Conservation (phyloP, 176 grass and related monocot genomes). For the Miscanthus lutarioriparius region DNA sequence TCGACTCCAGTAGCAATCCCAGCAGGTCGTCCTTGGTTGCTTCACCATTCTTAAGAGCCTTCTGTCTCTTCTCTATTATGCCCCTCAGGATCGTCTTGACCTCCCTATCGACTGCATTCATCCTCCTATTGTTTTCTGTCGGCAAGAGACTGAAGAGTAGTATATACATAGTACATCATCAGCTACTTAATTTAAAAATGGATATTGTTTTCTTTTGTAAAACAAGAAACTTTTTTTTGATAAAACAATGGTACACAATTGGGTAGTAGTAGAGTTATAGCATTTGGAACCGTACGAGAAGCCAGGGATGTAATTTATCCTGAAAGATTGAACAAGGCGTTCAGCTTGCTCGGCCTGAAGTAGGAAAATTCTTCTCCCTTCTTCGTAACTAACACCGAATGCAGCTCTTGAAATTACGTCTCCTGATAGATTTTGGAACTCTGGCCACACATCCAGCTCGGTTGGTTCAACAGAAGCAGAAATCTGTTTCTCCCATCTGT, state of each 20-base stretch:
- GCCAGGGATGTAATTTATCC: constrained; percentile 49
- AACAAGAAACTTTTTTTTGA: neutral
- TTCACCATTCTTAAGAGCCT: constrained; percentile 23
- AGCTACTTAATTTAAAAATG: neutral
- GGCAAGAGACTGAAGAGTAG: constrained; percentile 11
- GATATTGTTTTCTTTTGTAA: neutral
- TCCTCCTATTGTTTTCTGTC: constrained; percentile 51
- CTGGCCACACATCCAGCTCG: constrained; percentile 69
- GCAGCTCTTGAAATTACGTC: constrained; percentile 72
- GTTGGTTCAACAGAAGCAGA: neutral
- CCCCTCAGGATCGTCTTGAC: constrained; percentile 38
- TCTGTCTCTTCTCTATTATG: constrained; percentile 61
- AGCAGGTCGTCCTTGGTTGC: constrained; percentile 51
- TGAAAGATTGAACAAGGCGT: neutral
- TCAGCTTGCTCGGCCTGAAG: constrained; percentile 57
- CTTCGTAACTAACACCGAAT: constrained; percentile 64
- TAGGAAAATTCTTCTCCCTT: constrained; percentile 65
- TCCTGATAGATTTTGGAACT: constrained; percentile 57
- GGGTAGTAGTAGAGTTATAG: neutral
- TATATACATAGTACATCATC: neutral
- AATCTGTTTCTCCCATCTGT: constrained; percentile 42
- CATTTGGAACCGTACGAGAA: constrained; percentile 36
- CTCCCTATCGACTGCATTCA: constrained; percentile 49
- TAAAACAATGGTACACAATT: neutral
- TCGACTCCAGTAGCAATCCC: constrained; percentile 65